phyloP scores from a whole-genome alignment of 495 filamentous ascomycete species.

The Terfezia claveryi region DNA sequence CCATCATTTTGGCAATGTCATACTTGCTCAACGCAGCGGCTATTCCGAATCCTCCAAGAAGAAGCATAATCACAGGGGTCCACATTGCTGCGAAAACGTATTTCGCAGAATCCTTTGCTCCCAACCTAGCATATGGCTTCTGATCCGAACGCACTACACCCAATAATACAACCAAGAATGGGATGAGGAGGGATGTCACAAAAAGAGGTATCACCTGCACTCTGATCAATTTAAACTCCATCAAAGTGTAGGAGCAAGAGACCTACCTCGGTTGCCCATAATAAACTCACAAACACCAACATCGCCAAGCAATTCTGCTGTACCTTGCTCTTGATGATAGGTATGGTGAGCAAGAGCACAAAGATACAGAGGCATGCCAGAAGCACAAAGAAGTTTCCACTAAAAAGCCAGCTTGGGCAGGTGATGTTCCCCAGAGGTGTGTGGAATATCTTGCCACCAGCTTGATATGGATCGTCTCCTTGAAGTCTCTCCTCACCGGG shows the following conservation, averaged over 20 bases:
- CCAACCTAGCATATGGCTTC: constrained; percentile 44
- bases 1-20: constrained; percentile 90
- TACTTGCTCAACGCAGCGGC: constrained; percentile 92
- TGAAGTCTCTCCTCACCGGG: constrained; percentile 48
- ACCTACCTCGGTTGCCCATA: constrained; percentile 89
- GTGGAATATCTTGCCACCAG: constrained; percentile 37
- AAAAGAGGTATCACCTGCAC: constrained; percentile 79
- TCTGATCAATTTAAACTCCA: neutral
- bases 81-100: constrained; percentile 91
- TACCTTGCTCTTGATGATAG: constrained; percentile 61
- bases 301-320: constrained; percentile 93
- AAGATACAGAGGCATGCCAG: constrained; percentile 50
- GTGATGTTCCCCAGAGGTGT: constrained; percentile 64
- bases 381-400: constrained; percentile 57
- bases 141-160: constrained; percentile 59
- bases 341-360: constrained; percentile 41
- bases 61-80: constrained; percentile 96
- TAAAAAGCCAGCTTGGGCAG: constrained; percentile 64
- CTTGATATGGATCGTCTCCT: constrained; percentile 51
- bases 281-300: constrained; percentile 74
- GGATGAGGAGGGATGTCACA: constrained; percentile 82
- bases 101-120: constrained; percentile 48
- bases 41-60: constrained; percentile 89
- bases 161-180: constrained; percentile 76
- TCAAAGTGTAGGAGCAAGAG: neutral